Evolutionary conservation across 495 filamentous ascomycete species (phyloP).

Genomic region (Paragyromitra xinjiangensis): DNA sequence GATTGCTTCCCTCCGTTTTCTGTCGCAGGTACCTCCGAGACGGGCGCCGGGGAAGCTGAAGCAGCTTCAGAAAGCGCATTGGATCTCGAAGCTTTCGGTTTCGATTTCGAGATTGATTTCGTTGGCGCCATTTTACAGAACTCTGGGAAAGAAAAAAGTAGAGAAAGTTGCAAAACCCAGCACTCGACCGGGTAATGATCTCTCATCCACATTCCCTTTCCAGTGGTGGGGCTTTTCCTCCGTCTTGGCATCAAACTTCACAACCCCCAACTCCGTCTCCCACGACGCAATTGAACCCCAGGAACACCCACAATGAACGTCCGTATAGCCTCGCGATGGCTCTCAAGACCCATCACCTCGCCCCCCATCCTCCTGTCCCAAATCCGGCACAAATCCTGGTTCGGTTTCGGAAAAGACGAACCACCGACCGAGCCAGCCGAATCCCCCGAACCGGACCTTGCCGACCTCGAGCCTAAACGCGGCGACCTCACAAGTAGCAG

Average conservation of each 20-base stretch:
- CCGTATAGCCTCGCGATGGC: constrained; percentile 35
- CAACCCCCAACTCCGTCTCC: neutral
- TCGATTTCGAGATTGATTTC: constrained; percentile 5
- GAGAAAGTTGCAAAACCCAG: neutral
- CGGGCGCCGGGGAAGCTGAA: neutral
- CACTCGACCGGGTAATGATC: constrained; percentile 34
- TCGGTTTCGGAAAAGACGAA: constrained; percentile 36
- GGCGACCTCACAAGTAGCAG: constrained; percentile 60
- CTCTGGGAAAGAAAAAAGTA: neutral
- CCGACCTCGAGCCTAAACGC: constrained; percentile 14
- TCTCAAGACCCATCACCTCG: constrained; percentile 27
- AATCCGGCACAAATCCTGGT: constrained; percentile 41
- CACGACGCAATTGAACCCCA: neutral
- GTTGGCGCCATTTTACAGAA: constrained; percentile 34
- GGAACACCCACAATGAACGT: constrained; percentile 31
- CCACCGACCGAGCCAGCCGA: constrained; percentile 10
- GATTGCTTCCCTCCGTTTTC: constrained; percentile 62
- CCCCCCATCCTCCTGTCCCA: constrained; percentile 17
- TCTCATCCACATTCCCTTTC: neutral
- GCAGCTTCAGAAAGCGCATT: neutral
- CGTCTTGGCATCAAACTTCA: constrained; percentile 16
- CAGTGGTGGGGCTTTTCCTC: constrained; percentile 20
- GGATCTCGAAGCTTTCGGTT: neutral
- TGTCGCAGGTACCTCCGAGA: neutral
- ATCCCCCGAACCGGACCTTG: neutral